Conservation (phyloP, 352 stramenopile species). For the Blastocystis sp. region DNA sequence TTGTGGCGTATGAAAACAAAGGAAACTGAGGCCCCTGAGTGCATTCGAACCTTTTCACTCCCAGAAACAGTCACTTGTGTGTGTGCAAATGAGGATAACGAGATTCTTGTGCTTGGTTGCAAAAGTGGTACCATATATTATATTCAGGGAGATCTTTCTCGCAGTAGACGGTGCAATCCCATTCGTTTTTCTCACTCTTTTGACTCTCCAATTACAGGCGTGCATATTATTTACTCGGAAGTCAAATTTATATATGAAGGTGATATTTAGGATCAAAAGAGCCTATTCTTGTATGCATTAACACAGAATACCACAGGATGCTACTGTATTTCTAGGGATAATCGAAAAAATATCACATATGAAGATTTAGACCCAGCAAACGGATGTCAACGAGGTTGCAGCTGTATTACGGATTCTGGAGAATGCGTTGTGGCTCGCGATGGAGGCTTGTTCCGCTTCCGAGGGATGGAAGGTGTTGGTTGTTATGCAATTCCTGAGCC, state of each 20-base stretch:
- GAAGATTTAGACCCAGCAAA: neutral
- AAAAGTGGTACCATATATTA: conserved; percentile 6
- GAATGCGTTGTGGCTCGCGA: neutral
- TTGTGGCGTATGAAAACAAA: conserved; percentile 5
- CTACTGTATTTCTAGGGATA: neutral
- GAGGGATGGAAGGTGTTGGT: neutral
- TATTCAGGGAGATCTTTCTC: neutral
- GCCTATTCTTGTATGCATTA: neutral
- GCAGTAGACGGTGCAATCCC: neutral
- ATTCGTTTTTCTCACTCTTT: neutral
- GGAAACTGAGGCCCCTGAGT: neutral
- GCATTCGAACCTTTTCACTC: neutral
- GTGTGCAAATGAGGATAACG: conserved; percentile 21
- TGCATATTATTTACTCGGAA: neutral
- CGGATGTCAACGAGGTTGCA: neutral
- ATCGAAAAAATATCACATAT: neutral
- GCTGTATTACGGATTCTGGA: neutral
- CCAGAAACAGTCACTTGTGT: neutral
- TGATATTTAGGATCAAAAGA: neutral
- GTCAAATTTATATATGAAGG: neutral
- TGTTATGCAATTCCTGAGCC: neutral
- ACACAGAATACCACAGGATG: neutral
- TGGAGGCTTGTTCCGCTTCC: conserved; percentile 9
- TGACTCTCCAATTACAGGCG: neutral
- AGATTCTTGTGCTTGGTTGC: conserved; percentile 1